phyloP scores from a whole-genome alignment of 2,329 filamentous ascomycete species.

The Botrytis deweyae region DNA sequence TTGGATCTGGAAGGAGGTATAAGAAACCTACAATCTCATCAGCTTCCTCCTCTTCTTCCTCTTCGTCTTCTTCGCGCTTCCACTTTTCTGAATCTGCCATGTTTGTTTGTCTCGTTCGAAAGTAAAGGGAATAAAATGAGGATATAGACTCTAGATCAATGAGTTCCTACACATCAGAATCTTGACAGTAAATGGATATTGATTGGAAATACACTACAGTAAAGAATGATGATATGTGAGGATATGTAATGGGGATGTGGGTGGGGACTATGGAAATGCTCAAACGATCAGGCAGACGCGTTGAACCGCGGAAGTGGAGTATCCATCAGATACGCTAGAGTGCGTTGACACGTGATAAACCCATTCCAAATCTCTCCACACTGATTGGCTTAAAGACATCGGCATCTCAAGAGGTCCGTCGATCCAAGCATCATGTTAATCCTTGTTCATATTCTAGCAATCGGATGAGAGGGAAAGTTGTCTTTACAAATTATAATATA shows the following conservation, averaged over 20 bases:
- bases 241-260: neutral
- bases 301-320: constrained; percentile 14
- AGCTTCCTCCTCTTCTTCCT: constrained; percentile 65
- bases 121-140: neutral
- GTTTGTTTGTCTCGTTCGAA: neutral
- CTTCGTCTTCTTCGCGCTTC: constrained; percentile 61
- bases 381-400: constrained; percentile 8
- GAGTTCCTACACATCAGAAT: neutral
- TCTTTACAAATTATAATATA: neutral
- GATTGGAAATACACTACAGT: neutral
- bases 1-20: constrained; percentile 21
- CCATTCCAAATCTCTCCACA: constrained; percentile 3
- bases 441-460: constrained; percentile 15
- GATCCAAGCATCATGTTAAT: neutral
- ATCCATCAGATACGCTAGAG: neutral
- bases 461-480: constrained; percentile 14
- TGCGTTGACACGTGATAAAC: neutral
- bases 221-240: neutral
- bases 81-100: constrained; percentile 32
- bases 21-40: constrained; percentile 56
- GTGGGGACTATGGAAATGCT: neutral
- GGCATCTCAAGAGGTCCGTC: constrained; percentile 6
- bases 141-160: neutral
- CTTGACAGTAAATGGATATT: neutral
- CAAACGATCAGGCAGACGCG: constrained; percentile 19